Evolutionary conservation across 225 moss, liverwort and hornwort species (phyloP).

Genomic region (Rhytidiadelphus loreus): DNA sequence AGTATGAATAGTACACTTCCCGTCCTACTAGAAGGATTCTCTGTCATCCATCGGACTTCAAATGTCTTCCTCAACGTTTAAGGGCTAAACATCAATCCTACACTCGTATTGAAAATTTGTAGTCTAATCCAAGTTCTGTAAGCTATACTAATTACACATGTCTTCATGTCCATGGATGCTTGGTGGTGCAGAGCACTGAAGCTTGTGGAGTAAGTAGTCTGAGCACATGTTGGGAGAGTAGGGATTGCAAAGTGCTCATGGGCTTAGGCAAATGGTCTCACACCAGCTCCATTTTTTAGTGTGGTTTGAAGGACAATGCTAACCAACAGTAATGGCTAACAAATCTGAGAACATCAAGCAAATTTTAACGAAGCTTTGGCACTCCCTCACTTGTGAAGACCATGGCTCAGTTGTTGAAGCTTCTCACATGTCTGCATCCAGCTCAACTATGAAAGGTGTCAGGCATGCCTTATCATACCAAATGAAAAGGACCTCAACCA

Average conservation of each 20-base stretch:
- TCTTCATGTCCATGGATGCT: not conserved
- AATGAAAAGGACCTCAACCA: not conserved
- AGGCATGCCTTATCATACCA: not conserved
- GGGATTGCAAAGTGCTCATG: no score
- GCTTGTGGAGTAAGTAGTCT: not conserved
- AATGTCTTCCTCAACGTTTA: no score
- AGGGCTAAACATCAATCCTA: not conserved
- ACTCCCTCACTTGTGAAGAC: not conserved
- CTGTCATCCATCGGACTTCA: no score
- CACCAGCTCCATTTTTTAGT: not conserved
- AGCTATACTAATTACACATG: not conserved
- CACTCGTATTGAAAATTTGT: not conserved
- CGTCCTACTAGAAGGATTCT: no score
- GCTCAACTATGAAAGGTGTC: not conserved
- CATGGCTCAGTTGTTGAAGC: not conserved
- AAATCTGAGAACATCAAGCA: not conserved
- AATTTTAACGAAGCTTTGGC: not conserved
- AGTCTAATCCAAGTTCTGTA: not conserved
- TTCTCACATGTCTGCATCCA: not conserved
- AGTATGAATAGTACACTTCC: no score
- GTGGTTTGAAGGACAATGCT: not conserved
- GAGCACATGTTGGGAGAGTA: no score
- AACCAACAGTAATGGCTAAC: not conserved
- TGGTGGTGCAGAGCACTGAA: not conserved
- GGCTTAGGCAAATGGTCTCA: not conserved